Conservation (phyloP, 2,329 filamentous ascomycete genomes). For the Ascochyta viciae-villosae region DNA sequence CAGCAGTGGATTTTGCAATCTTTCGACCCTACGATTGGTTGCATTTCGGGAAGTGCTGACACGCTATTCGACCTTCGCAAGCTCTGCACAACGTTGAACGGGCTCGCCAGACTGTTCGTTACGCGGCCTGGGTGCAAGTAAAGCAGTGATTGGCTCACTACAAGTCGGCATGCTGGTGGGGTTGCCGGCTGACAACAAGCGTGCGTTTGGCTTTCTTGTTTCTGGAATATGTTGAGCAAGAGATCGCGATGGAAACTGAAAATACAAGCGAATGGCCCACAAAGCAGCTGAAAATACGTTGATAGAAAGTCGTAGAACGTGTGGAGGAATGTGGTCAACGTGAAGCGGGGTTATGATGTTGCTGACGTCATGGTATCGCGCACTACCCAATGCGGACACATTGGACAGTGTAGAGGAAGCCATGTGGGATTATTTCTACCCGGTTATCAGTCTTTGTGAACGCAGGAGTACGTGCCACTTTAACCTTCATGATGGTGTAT, state of each 20-base stretch:
- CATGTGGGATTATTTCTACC: background rate
- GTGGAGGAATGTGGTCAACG: background rate
- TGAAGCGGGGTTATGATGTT: conserved; percentile 4
- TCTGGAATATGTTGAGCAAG: conserved; percentile 7
- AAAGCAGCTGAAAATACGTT: background rate
- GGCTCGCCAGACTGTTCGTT: conserved; percentile 6
- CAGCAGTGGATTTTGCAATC: conserved; percentile 8
- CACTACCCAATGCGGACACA: conserved; percentile 12
- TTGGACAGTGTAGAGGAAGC: background rate
- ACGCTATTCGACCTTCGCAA: conserved; percentile 7
- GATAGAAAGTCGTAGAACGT: background rate
- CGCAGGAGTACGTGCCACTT: conserved; percentile 5
- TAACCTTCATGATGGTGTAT: background rate
- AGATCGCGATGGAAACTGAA: conserved; percentile 3
- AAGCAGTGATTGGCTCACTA: conserved; percentile 9
- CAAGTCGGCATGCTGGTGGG: conserved; percentile 6
- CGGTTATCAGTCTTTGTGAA: background rate
- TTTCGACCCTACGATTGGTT: conserved; percentile 8
- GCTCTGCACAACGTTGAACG: conserved; percentile 8
- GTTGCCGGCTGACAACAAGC: conserved; percentile 12
- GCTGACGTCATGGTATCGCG: conserved; percentile 14
- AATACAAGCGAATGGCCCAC: background rate
- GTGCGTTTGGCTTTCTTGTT: background rate
- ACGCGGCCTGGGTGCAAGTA: conserved; percentile 1
- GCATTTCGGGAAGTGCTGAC: conserved; percentile 2